phyloP scores from a whole-genome alignment of 768 basidiomycete species.

The Suillus bovinus region DNA sequence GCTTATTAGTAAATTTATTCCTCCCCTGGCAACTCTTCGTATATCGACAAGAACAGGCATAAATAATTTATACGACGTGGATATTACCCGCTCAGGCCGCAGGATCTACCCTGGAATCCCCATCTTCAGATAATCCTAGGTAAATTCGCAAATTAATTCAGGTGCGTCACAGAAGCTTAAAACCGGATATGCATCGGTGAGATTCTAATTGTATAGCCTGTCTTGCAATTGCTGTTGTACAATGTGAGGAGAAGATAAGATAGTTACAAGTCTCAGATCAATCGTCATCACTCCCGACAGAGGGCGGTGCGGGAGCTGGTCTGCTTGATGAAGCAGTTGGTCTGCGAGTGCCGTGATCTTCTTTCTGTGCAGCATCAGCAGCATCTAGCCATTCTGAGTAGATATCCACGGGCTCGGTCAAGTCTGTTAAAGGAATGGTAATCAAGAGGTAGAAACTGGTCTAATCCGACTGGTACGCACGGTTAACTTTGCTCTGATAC shows the following conservation, averaged over 20 bases:
- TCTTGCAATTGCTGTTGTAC: conserved; percentile 23
- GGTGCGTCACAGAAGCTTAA: neutral
- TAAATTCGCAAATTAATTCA: neutral
- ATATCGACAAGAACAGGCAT: neutral
- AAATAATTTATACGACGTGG: neutral
- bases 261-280: conserved; percentile 28
- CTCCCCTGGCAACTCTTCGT: neutral
- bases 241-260: conserved; percentile 15
- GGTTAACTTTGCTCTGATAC: conserved; percentile 85
- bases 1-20: neutral
- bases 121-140: neutral
- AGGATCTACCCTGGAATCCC: neutral
- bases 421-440: conserved; percentile 48
- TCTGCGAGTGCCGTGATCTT: conserved; percentile 53
- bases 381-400: conserved; percentile 94
- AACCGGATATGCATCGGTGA: neutral
- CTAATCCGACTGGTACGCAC: conserved; percentile 44
- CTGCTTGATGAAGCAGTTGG: conserved; percentile 54
- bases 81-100: neutral
- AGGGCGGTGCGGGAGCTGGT: conserved; percentile 33
- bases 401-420: conserved; percentile 86
- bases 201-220: neutral
- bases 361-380: conserved; percentile 77
- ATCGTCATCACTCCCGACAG: conserved; percentile 51
- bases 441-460: conserved; percentile 13